These are phyloP conservation scores for Aspergillus asperescens DNA, from an alignment of 495 filamentous ascomycete species.

Conservation along the genomic window DNA sequence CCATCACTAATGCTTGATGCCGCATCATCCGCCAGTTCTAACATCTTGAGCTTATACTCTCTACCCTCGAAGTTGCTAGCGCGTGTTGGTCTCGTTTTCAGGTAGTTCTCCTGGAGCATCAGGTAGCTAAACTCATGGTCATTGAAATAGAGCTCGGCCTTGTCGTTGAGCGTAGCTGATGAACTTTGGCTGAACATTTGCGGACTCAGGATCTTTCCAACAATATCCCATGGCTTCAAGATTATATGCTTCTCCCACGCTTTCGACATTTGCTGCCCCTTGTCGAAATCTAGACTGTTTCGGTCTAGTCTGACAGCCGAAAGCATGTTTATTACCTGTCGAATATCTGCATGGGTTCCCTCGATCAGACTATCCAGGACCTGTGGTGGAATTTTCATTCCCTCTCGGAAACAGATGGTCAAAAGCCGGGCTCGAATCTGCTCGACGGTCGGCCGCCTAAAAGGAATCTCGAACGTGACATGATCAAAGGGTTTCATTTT, in stretches of 20 bases:
- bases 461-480: slow-evolving; percentile 77
- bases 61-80: slow-evolving; percentile 53
- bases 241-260: slow-evolving; percentile 97
- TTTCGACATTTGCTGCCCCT: slow-evolving; percentile 89
- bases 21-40: slow-evolving; percentile 81
- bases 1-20: slow-evolving; percentile 96
- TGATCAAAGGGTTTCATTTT: slow-evolving; percentile 98
- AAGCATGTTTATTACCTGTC: slow-evolving; percentile 98
- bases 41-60: slow-evolving; percentile 67
- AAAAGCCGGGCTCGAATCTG: slow-evolving; percentile 84
- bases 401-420: slow-evolving; percentile 91
- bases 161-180: slow-evolving; percentile 86
- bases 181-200: slow-evolving; percentile 79
- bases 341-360: slow-evolving; percentile 89
- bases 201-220: slow-evolving; percentile 79
- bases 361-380: slow-evolving; percentile 96
- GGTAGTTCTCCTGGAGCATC: slow-evolving; percentile 98
- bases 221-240: slow-evolving; percentile 97
- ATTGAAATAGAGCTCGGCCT: slow-evolving; percentile 98
- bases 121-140: slow-evolving; percentile 94
- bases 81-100: slow-evolving; percentile 68
- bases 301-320: slow-evolving; percentile 88
- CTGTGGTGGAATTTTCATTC: slow-evolving; percentile 72
- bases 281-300: slow-evolving; percentile 67
- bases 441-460: slow-evolving; percentile 81